Conservation (phyloP, 768 basidiomycete genomes). For the Suillus subalutaceus region DNA sequence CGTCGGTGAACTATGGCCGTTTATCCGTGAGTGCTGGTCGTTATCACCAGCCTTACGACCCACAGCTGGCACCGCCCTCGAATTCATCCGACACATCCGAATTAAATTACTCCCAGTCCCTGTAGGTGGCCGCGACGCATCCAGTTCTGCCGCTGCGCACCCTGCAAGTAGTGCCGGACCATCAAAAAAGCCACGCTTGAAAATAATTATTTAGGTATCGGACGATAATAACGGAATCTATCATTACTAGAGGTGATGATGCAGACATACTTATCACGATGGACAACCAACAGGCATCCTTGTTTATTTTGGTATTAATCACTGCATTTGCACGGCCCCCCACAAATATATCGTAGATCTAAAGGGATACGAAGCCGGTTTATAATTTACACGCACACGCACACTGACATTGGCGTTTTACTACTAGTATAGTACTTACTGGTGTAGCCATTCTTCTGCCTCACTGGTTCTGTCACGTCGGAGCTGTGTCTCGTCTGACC, state of each 20-base stretch:
- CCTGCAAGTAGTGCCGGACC: background rate
- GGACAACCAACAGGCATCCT: background rate
- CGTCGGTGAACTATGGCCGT: background rate
- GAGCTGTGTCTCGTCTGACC: background rate
- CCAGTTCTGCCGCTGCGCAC: background rate
- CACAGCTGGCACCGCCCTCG: background rate
- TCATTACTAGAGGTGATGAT: background rate
- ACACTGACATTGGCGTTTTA: background rate
- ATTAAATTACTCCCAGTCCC: background rate
- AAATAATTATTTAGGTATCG: background rate
- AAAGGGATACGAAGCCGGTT: background rate
- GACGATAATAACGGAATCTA: background rate
- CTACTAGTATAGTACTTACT: background rate
- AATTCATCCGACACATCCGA: background rate
- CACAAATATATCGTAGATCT: background rate
- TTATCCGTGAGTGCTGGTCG: slow-evolving; percentile 5
- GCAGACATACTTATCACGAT: background rate
- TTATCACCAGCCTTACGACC: slow-evolving; percentile 2
- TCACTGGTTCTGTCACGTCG: background rate
- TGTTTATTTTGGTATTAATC: slow-evolving; percentile 1
- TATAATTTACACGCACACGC: background rate
- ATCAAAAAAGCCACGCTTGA: background rate
- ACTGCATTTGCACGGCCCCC: background rate
- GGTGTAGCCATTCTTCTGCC: background rate
- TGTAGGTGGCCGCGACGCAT: background rate